Conservation (phyloP, 768 basidiomycete genomes). For the Lentinula edodes region DNA sequence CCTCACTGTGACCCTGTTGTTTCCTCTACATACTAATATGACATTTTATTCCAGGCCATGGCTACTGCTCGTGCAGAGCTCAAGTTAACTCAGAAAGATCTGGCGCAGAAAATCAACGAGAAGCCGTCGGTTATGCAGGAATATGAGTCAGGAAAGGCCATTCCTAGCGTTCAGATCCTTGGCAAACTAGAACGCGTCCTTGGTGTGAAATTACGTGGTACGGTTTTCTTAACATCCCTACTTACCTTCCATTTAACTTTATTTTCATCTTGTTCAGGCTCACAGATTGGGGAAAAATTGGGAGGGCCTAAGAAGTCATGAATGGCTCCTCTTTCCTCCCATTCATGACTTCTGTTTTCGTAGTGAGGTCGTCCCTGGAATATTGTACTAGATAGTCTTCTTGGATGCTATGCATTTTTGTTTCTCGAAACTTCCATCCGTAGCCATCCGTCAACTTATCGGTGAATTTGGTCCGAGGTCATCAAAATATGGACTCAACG, state of each 20-base stretch:
- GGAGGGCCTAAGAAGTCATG: constrained; percentile 71
- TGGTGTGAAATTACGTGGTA: constrained; percentile 86
- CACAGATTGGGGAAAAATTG: constrained; percentile 84
- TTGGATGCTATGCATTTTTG: not conserved
- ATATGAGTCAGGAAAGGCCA: constrained; percentile 83
- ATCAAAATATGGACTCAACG: too few species aligned
- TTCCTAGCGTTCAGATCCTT: constrained; percentile 83
- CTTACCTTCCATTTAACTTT: not conserved
- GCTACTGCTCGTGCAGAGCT: constrained; percentile 73
- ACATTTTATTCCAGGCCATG: constrained; percentile 74
- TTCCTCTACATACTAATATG: not conserved
- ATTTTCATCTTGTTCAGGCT: constrained; percentile 34
- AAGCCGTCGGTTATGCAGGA: constrained; percentile 86
- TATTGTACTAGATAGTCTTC: constrained; percentile 2
- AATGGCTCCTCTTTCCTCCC: constrained; percentile 28
- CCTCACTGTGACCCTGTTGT: not conserved
- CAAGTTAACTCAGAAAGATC: constrained; percentile 84
- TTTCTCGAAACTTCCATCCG: not conserved
- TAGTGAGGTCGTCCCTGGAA: not conserved
- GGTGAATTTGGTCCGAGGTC: not conserved
- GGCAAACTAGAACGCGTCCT: constrained; percentile 83
- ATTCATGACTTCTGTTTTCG: not conserved
- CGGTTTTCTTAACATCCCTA: constrained; percentile 16
- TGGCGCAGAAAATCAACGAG: constrained; percentile 91
- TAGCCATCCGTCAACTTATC: too few species aligned